A percentile compares a stretch with the other conserved stretches of the same genome.
phyloP scores from a whole-genome alignment of 164 flowering plant genomes.

The Macadamia tetraphylla region DNA sequence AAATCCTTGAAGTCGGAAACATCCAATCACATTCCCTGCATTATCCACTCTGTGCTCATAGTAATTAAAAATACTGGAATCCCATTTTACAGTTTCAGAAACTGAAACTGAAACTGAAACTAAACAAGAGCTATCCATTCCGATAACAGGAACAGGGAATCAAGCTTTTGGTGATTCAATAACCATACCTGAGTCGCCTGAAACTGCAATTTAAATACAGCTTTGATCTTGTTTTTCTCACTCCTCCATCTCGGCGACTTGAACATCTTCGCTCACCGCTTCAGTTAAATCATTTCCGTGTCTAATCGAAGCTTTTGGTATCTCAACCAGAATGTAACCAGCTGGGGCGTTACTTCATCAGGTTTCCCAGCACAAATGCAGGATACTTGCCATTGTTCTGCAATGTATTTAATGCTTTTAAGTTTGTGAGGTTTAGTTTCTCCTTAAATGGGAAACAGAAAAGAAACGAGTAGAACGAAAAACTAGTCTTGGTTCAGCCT shows the following conservation, averaged over 20 bases:
- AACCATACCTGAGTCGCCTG: slow-evolving; percentile 69
- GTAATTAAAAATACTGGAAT: not conserved
- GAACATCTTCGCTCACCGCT: slow-evolving; percentile 50
- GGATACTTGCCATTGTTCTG: slow-evolving; percentile 4
- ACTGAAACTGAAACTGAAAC: not conserved
- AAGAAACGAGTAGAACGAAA: not conserved
- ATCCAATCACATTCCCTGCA: slow-evolving; percentile 12
- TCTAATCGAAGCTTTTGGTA: not conserved
- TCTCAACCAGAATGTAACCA: not conserved
- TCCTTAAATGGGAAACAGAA: not conserved
- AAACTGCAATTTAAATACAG: slow-evolving; percentile 74
- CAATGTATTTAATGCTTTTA: not conserved
- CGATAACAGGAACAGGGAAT: not conserved
- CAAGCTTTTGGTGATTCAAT: not conserved
- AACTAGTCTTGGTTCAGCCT: not conserved
- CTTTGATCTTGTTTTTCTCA: slow-evolving; percentile 82
- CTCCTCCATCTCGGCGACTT: slow-evolving; percentile 80
- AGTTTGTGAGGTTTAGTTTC: not conserved
- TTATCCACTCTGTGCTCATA: not conserved
- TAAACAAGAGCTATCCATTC: slow-evolving; percentile 8
- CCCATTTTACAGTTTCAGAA: not conserved
- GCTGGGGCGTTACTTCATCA: slow-evolving; percentile 4
- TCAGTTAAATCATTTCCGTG: slow-evolving; percentile 15
- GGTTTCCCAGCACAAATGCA: slow-evolving; percentile 1
- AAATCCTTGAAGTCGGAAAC: slow-evolving; percentile 1